A percentile compares a stretch with the other conserved stretches of the same genome.
Conservation (phyloP, 768 basidiomycete genomes). For the Exidia glandulosa region DNA sequence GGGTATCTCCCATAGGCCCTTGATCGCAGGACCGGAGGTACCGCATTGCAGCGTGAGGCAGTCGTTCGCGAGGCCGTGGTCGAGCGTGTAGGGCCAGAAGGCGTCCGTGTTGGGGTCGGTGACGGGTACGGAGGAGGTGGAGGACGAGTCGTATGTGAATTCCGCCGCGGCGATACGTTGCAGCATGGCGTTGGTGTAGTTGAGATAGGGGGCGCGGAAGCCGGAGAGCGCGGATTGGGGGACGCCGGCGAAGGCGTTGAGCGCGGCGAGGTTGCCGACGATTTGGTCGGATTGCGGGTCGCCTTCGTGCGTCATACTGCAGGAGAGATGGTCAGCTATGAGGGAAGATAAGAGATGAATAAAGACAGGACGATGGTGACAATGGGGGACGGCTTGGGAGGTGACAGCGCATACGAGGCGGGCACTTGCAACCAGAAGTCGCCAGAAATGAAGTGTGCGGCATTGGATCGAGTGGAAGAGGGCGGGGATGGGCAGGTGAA, state of each 20-base stretch:
- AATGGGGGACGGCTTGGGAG: too few relatives aligned
- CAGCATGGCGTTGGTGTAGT: constrained; percentile 54
- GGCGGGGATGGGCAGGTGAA: too few relatives aligned
- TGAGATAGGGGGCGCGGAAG: constrained; percentile 70
- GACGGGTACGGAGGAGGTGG: constrained; percentile 52
- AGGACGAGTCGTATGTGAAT: constrained; percentile 65
- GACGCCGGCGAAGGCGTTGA: constrained; percentile 70
- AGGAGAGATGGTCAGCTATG: not conserved
- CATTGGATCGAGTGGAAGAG: too few relatives aligned
- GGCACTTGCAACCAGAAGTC: too few relatives aligned
- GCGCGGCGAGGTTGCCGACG: constrained; percentile 66
- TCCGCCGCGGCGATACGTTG: constrained; percentile 38
- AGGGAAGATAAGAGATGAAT: not conserved
- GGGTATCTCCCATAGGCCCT: constrained; percentile 77
- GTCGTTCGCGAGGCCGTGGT: constrained; percentile 70
- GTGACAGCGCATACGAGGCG: too few relatives aligned
- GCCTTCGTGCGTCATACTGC: constrained; percentile 70
- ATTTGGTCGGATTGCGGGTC: constrained; percentile 52
- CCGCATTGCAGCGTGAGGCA: constrained; percentile 36
- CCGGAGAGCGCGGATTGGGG: constrained; percentile 52
- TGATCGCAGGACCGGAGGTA: constrained; percentile 40
- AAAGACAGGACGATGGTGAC: too few relatives aligned
- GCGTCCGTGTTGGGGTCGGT: constrained; percentile 59
- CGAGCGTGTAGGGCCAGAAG: constrained; percentile 76
- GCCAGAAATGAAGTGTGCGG: too few relatives aligned